These are phyloP conservation scores for Mimosa pudica DNA, from an alignment of 306 rosid species.

Conservation along the genomic window DNA sequence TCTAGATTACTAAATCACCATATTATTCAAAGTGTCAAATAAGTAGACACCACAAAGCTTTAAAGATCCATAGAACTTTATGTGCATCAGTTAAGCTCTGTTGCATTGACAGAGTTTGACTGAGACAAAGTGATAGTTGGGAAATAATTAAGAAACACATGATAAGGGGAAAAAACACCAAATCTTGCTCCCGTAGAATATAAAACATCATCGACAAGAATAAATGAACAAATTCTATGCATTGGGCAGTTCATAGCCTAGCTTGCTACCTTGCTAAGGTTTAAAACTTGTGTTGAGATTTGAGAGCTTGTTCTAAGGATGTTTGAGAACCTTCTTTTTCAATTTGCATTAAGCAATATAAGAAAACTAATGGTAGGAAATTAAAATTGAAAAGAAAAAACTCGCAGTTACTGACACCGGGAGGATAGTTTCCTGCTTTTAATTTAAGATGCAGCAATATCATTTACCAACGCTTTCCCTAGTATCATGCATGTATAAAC, in stretches of 20 bases:
- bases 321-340: neutral
- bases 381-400: conserved; percentile 7
- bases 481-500: conserved; percentile 6
- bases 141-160: neutral
- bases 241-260: neutral
- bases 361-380: neutral
- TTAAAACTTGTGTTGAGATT: conserved; percentile 1
- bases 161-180: neutral
- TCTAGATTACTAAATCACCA: neutral
- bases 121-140: neutral
- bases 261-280: neutral
- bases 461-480: conserved; percentile 8
- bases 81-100: neutral
- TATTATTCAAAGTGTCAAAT: neutral
- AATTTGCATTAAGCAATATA: neutral
- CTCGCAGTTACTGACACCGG: neutral
- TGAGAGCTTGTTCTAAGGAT: neutral
- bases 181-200: neutral
- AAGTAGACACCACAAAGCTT: neutral
- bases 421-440: neutral
- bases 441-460: conserved; percentile 13
- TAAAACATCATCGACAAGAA: neutral
- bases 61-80: neutral
- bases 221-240: neutral
- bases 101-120: neutral